These are phyloP conservation scores for Polytrichum commune DNA, from an alignment of 225 moss, liverwort and hornwort genomes.

Conservation along the genomic window DNA sequence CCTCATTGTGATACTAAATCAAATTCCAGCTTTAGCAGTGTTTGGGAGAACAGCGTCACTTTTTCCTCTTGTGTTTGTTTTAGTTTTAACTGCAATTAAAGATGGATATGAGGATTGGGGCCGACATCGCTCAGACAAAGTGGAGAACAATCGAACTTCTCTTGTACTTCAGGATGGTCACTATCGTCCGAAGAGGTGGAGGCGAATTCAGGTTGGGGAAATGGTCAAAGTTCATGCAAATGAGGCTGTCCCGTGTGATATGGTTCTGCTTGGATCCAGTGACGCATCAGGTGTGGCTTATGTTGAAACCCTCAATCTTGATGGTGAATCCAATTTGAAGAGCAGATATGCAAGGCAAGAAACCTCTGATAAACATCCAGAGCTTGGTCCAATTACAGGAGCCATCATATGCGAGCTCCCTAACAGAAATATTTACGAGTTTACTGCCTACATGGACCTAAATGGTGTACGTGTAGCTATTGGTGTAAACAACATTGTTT, in stretches of 20 bases:
- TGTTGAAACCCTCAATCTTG: conserved; percentile 48
- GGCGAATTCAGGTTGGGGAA: conserved; percentile 42
- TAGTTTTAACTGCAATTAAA: conserved; percentile 49
- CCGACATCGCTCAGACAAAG: conserved; percentile 41
- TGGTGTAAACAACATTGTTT: conserved; percentile 42
- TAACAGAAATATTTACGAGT: conserved; percentile 48
- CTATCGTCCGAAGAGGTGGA: conserved; percentile 47
- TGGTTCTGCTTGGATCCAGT: conserved; percentile 50
- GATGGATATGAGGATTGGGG: conserved; percentile 59
- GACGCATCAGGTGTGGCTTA: conserved; percentile 41
- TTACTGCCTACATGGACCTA: conserved; percentile 48
- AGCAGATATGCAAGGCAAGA: conserved; percentile 40
- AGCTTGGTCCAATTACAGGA: conserved; percentile 40
- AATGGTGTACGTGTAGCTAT: conserved; percentile 31
- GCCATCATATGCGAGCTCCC: conserved; percentile 46
- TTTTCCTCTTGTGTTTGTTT: conserved; percentile 49
- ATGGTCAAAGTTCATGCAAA: conserved; percentile 41
- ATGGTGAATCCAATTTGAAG: conserved; percentile 57
- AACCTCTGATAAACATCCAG: conserved; percentile 41
- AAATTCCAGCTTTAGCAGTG: conserved; percentile 49
- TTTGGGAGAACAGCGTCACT: conserved; percentile 56
- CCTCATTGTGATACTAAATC: conserved; percentile 54
- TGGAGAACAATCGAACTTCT: conserved; percentile 42
- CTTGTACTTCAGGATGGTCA: conserved; percentile 45
- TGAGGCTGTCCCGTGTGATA: conserved; percentile 47